These are phyloP conservation scores for Penicillium sp. DNA, from an alignment of 2,329 filamentous ascomycete genomes.

Conservation along the genomic window DNA sequence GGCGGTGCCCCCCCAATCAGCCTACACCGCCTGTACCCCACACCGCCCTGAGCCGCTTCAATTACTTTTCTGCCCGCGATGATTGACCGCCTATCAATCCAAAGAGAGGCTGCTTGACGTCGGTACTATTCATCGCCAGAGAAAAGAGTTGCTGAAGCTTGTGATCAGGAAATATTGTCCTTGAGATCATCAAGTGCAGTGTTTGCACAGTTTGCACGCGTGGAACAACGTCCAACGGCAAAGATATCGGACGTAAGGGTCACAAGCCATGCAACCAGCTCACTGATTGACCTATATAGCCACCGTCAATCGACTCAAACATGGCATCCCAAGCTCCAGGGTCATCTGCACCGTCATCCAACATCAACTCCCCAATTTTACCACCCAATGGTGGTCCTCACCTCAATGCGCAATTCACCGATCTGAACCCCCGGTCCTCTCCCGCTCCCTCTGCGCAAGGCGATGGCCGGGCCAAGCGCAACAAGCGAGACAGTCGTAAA, in stretches of 20 bases:
- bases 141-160: neutral
- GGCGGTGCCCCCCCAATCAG: conserved; percentile 20
- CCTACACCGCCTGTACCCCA: neutral
- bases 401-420: conserved; percentile 29
- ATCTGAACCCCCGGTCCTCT: conserved; percentile 35
- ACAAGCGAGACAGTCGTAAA: conserved; percentile 47
- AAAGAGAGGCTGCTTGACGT: neutral
- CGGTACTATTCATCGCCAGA: neutral
- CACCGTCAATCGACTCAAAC: neutral
- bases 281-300: neutral
- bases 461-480: conserved; percentile 40
- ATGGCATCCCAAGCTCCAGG: conserved; percentile 39
- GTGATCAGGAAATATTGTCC: neutral
- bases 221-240: neutral
- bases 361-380: conserved; percentile 38
- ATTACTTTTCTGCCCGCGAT: conserved; percentile 2
- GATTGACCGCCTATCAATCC: conserved; percentile 5
- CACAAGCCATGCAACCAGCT: neutral
- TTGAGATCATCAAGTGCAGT: neutral
- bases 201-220: neutral
- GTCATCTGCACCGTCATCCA: conserved; percentile 38
- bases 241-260: neutral
- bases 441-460: conserved; percentile 35
- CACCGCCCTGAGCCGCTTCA: neutral
- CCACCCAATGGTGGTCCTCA: conserved; percentile 31